Evolutionary conservation across 768 basidiomycete species (phyloP).

Genomic region (Boletus subparvulus): DNA sequence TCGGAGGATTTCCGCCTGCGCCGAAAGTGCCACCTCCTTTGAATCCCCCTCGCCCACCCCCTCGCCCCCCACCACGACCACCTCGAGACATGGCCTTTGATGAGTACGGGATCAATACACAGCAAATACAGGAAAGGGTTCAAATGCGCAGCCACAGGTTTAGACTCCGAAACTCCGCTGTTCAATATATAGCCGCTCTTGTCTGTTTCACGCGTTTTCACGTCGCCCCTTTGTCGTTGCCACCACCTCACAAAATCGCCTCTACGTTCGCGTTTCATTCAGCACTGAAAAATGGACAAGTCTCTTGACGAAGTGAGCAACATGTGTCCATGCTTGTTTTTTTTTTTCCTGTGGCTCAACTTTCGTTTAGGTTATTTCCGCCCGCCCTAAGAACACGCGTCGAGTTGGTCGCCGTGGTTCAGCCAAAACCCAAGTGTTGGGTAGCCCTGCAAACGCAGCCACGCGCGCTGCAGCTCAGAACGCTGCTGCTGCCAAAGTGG

Average conservation of each 20-base stretch:
- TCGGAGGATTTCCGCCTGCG: conserved; percentile 52
- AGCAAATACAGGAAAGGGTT: not conserved
- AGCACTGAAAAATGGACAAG: conserved; percentile 62
- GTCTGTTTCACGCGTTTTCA: conserved; percentile 3
- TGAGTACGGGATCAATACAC: conserved; percentile 5
- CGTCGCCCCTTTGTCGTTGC: conserved; percentile 32
- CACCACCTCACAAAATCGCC: conserved; percentile 15
- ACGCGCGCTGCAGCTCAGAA: conserved; percentile 53
- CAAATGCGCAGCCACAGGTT: conserved; percentile 7
- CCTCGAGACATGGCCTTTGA: conserved; percentile 47
- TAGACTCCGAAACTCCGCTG: conserved; percentile 29
- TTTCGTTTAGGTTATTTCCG: conserved; percentile 59
- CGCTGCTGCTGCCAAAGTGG: conserved; percentile 41
- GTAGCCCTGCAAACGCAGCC: conserved; percentile 49
- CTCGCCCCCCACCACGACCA: conserved; percentile 47
- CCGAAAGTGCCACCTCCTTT: conserved; percentile 45
- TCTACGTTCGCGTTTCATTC: not conserved
- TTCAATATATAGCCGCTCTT: conserved; percentile 17
- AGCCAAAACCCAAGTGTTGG: conserved; percentile 61
- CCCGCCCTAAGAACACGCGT: conserved; percentile 49
- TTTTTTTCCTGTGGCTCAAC: conserved; percentile 9
- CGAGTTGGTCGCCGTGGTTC: conserved; percentile 44
- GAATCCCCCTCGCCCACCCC: conserved; percentile 62
- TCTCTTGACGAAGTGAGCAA: conserved; percentile 76
- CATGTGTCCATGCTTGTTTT: conserved; percentile 4